Base-by-base conservation (phyloP, 768 basidiomycete species). In the Trametes sanguinea region DNA sequence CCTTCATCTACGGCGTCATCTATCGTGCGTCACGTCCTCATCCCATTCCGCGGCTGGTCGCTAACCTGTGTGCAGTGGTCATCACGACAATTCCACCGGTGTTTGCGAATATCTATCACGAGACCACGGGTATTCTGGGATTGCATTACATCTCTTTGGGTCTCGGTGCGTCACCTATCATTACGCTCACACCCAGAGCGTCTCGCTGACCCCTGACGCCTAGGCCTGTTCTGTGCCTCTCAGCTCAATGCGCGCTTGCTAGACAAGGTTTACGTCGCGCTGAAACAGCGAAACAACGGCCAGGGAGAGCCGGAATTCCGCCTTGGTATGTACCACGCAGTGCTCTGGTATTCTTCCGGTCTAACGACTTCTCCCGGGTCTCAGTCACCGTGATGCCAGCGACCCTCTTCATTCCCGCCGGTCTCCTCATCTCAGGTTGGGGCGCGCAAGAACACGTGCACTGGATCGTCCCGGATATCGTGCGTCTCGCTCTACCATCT, bases 391-490 rank as follows among this genome's bases (percentile, higher is more conserved):
- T 88, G 80, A 58, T 88, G 7, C 77, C 84, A 0, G 87, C 83
- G 2, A 81, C 83, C 0, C 60, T 87, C 13, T n/a, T 84, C 13
- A 73, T 90, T 11, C 90, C 92, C 0, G 72, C 85, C 17, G 90
- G 90, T 0, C 74, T 92, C 6, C 73, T 94, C n/a, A 76, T 93
- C 2, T 70, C 83, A 4, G 90, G 91, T 1, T 94, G 91, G 89
- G 75, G 82, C 0, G 85, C 86, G 1, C 76, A 88, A 62, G 66
- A 76, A 0, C 70, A 76, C 22, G 69, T 85, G 0, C 84, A 84
- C 61, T 94, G 91, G 92, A 85, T 92, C 57, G 85, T 76, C 0
- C 80, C 83, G 1, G 88, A 90, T 66, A 78, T 90, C 35, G 88
- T 87, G 61, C 61, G 83, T 57, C 0, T 22, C 8, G 30, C 5